Evolutionary conservation across 306 rosid species (phyloP).

Genomic region (Albizia julibrissin): DNA sequence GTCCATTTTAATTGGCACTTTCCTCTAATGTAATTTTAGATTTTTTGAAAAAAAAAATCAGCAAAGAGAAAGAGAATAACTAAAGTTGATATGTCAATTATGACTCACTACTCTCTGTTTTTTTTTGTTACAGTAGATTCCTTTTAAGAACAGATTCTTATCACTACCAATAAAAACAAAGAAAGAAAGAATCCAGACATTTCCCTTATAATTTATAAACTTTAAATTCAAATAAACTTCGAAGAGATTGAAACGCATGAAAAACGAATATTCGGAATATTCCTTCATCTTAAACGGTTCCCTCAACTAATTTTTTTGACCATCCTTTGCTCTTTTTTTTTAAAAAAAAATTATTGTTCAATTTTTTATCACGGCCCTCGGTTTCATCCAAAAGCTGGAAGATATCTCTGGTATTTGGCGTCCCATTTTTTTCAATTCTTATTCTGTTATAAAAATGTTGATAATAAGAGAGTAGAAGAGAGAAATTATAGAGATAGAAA

Average conservation of each 20-base stretch:
- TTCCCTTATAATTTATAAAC: not conserved
- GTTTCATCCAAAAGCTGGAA: not conserved
- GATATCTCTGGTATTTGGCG: not conserved
- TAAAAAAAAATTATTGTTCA: not conserved
- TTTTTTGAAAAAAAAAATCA: not conserved
- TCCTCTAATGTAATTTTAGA: no score
- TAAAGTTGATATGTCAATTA: not conserved
- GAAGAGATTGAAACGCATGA: no score
- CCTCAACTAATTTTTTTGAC: not conserved
- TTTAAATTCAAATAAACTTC: no score
- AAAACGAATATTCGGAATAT: constrained; percentile 3
- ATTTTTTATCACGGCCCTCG: not conserved
- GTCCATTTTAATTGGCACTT: no score
- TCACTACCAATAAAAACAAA: no score
- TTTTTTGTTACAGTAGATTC: not conserved
- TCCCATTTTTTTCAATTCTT: not conserved
- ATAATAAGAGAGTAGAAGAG: no score
- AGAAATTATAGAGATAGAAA: no score
- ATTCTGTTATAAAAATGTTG: no score
- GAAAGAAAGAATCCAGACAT: no score
- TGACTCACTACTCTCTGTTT: not conserved
- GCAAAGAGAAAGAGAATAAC: not conserved
- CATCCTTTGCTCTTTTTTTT: not conserved
- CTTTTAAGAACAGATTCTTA: not conserved
- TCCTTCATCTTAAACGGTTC: not conserved